Evolutionary conservation across 2,329 filamentous ascomycete genomes (phyloP).

Genomic region (Colletotrichum liriopes): DNA sequence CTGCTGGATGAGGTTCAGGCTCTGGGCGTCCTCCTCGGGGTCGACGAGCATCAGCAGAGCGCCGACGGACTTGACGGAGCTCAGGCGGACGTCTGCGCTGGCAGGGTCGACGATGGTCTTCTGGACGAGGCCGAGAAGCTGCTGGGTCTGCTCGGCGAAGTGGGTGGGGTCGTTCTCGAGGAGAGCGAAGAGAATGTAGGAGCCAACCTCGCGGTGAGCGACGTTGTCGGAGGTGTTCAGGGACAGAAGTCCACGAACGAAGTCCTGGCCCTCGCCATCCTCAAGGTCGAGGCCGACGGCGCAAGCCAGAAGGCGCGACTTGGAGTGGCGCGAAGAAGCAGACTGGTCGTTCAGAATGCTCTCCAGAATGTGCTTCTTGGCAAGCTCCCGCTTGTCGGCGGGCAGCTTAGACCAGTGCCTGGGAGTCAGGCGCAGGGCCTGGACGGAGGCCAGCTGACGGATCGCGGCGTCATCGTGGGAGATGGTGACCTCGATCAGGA

Average conservation of each 20-base stretch:
- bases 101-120: conserved; percentile 92
- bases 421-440: conserved; percentile 84
- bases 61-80: conserved; percentile 92
- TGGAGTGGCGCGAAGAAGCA: conserved; percentile 84
- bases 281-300: conserved; percentile 88
- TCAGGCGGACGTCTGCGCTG: conserved; percentile 93
- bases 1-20: conserved; percentile 82
- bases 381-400: conserved; percentile 82
- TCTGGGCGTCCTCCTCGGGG: conserved; percentile 84
- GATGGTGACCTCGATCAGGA: conserved; percentile 90
- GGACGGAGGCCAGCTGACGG: conserved; percentile 92
- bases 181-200: conserved; percentile 94
- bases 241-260: conserved; percentile 84
- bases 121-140: conserved; percentile 87
- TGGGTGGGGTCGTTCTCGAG: conserved; percentile 89
- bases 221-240: conserved; percentile 83
- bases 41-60: conserved; percentile 90
- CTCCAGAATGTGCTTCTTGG: conserved; percentile 87
- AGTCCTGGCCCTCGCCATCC: conserved; percentile 82
- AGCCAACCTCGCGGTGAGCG: conserved; percentile 88
- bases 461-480: conserved; percentile 81
- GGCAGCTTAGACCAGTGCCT: conserved; percentile 89
- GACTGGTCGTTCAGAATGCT: conserved; percentile 86
- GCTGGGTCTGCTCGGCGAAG: conserved; percentile 84
- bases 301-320: conserved; percentile 88